Base-by-base conservation (phyloP, 2,329 filamentous ascomycete genomes). In the Teratosphaeria epicoccoides region DNA sequence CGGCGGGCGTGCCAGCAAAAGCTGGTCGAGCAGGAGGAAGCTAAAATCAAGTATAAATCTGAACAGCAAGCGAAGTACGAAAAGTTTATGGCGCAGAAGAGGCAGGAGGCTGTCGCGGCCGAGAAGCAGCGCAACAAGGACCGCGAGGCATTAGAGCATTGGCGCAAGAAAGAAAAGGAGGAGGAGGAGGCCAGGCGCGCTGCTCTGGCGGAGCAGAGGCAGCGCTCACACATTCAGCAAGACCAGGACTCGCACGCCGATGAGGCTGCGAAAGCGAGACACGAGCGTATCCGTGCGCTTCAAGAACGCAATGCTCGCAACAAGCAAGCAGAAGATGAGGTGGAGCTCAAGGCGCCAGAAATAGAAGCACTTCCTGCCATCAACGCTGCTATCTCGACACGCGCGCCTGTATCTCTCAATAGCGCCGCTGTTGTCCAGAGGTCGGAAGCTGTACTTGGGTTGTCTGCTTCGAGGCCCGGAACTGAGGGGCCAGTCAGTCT, bases 221-320 rank as follows among this genome's bases (percentile, higher is more conserved):
- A 23, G n/a, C 9, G 7, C 22, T 14, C 5, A 12, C 12, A 6
- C 6, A 10, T 23, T 2, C 11, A 25, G 43, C 43, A 45, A 11
- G 14, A n/a, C 17, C 29, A 7, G 24, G 46, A 24, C 28, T 25
- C 2, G 49, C 49, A 14, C 6, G 29, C 17, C 29, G 37, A 29
- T 45, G 28, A 49, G 26, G 49, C 51, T 4, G 29, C 52, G 12
- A 44, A 49, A 24, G 43, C 44, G 0, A 49, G 47, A 25, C 46
- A 58, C 11, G 46, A 57, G 22, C 57, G 56, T 2, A 53, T 54
- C 11, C 51, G 49, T 2, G 25, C 46, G 9, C 47, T 56, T 17
- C 33, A 50, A 29, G 55, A 58, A 33, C 50, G 50, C 6, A 33
- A 49, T 12, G 37, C 17, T 24, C 55, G 55, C 10, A 57, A 58